Conservation (phyloP, 768 basidiomycete genomes). For the Cystofilobasidium capitatum region DNA sequence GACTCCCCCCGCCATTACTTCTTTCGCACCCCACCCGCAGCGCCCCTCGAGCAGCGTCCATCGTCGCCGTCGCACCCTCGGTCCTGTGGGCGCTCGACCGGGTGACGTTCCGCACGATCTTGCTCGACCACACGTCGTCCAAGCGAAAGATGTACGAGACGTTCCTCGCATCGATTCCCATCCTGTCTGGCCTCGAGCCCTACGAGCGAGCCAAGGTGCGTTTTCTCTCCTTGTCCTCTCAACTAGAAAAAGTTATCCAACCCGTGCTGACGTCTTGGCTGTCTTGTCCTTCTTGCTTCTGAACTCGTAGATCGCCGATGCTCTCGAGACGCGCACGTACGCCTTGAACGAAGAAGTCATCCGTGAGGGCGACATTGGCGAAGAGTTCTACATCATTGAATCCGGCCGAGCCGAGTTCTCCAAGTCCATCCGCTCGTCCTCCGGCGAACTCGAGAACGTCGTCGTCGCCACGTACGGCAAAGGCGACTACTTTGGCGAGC, state of each 20-base stretch:
- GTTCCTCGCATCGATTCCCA: constrained; percentile 81
- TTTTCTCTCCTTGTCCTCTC: background rate
- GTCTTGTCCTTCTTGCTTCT: background rate
- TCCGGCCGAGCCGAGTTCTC: constrained; percentile 82
- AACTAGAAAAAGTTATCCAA: background rate
- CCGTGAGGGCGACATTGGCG: constrained; percentile 84
- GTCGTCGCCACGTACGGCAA: constrained; percentile 67
- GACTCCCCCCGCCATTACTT: background rate
- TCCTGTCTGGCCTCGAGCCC: constrained; percentile 73
- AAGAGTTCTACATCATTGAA: constrained; percentile 96
- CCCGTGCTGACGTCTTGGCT: background rate
- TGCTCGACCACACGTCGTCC: constrained; percentile 81
- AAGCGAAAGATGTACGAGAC: constrained; percentile 92
- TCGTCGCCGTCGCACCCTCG: constrained; percentile 68
- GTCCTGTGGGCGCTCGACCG: constrained; percentile 94
- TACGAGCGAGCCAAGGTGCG: constrained; percentile 71
- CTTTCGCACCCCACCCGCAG: constrained; percentile 29
- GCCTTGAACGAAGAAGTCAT: constrained; percentile 80
- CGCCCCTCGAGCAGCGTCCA: constrained; percentile 88
- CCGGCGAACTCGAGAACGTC: constrained; percentile 54
- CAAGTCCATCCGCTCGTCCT: constrained; percentile 56
- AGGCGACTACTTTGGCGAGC: constrained; percentile 97
- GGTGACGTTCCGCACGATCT: constrained; percentile 95
- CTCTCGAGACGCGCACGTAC: constrained; percentile 72
- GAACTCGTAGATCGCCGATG: constrained; percentile 64